Base-by-base conservation (phyloP, 1,139 yeast species). In the Zygosaccharomyces pseudobailii region DNA sequence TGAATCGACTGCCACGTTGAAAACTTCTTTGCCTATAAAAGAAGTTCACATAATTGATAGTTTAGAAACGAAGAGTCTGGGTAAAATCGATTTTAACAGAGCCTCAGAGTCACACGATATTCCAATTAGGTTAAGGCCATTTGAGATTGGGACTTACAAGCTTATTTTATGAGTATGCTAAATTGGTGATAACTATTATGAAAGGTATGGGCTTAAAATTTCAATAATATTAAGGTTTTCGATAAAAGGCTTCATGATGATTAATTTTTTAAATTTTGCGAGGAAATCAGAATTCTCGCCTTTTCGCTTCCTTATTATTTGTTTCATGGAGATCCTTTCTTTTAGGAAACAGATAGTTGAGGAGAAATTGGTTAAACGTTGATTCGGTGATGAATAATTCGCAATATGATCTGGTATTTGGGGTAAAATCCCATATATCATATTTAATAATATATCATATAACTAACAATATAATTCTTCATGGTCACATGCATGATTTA, bases 81-180 rank as follows among this genome's bases (percentile, higher is more conserved):
- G 72, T 49, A 71, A 69, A 37, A 38, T 80, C 22, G 55, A 58
- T 5, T 54, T 59, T 20, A 63, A 57, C 9, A 53, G 54, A 4
- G 59, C 62, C 17, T 69, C 64, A 30, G 60, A 67, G 31, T 58
- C 59, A 17, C 71, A 74, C 45, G 65, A 67, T 9, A 70, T 87
- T 41, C 67, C 73, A 6, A 63, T 78, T 36, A 61, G 58, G 5
- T 73, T 87, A 52, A 76, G 84, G 56, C 85, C 90, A 1, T 90
- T 89, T 67, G 96, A 89, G 62, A 79, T 89, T 54, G 86, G 83
- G 6, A 80, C 89, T 5, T 82, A 65, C 62, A 78, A 78, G 56
- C 67, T 80, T 28, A 69, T 75, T 47, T 70, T 78, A 45, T 48
- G 50, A 46, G 34, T 5, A 17, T 5, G 2, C 13, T 22, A 28